Conservation (phyloP, 805 yeast species). For the Phaffomyces antillensis region DNA sequence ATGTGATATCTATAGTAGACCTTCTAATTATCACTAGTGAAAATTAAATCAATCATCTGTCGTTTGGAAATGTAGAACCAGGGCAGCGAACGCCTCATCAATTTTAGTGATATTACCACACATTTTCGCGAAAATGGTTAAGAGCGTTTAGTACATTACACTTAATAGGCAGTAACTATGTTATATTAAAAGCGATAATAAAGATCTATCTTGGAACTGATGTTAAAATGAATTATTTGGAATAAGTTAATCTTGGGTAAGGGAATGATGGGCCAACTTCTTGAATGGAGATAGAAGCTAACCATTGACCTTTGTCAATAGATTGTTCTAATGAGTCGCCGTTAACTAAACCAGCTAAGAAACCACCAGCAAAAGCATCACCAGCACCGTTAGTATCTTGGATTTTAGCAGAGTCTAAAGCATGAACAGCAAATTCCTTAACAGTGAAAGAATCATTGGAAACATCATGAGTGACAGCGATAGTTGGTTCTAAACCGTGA, state of each 20-base stretch:
- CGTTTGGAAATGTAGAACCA: too few species aligned
- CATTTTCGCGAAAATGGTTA: too few species aligned
- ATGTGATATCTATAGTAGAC: too few species aligned
- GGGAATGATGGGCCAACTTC: conserved; percentile 95
- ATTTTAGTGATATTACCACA: too few species aligned
- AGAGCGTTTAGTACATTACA: too few species aligned
- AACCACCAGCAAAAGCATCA: conserved; percentile 97
- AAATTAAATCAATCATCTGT: too few species aligned
- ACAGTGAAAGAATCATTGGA: conserved; percentile 38
- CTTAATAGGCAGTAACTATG: too few species aligned
- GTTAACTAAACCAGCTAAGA: conserved; percentile 79
- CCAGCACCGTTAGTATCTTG: conserved; percentile 98
- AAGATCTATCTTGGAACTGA: background rate
- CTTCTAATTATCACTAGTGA: too few species aligned
- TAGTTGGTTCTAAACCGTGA: conserved; percentile 90
- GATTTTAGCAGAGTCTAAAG: conserved; percentile 58
- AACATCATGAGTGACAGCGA: conserved; percentile 57
- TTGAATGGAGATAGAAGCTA: conserved; percentile 87
- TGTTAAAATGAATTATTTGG: background rate
- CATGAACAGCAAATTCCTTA: conserved; percentile 59
- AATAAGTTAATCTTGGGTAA: conserved; percentile 22
- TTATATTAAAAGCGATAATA: too few species aligned
- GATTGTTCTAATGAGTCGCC: conserved; percentile 54
- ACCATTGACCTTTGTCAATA: conserved; percentile 91
- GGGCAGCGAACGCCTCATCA: too few species aligned